These are phyloP conservation scores for Nothopassalora personata DNA, from an alignment of 2,329 filamentous ascomycete species.

Conservation along the genomic window DNA sequence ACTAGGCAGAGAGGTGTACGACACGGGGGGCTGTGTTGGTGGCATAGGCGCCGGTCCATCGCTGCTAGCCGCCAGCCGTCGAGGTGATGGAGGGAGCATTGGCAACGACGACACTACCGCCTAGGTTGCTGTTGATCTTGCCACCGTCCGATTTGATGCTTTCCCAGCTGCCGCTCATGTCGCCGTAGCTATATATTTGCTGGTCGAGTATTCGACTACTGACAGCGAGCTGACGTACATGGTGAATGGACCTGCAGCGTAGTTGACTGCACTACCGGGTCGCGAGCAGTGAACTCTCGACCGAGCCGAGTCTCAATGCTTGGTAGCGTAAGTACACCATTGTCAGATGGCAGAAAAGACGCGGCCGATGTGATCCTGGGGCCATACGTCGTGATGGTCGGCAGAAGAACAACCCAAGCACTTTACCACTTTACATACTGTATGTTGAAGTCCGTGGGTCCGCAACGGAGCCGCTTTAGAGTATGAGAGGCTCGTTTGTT, in stretches of 20 bases:
- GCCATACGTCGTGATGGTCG: too few relatives aligned
- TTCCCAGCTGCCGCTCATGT: slow-evolving; percentile 70
- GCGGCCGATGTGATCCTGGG: too few relatives aligned
- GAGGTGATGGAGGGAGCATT: slow-evolving; percentile 60
- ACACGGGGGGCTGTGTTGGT: slow-evolving; percentile 35
- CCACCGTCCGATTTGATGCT: slow-evolving; percentile 81
- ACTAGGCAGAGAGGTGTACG: slow-evolving; percentile 46
- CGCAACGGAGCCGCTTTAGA: too few relatives aligned
- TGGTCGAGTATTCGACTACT: slow-evolving; percentile 89
- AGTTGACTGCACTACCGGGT: slow-evolving; percentile 81
- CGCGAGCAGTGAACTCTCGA: too few relatives aligned
- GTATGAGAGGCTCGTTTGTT: too few relatives aligned
- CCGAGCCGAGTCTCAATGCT: too few relatives aligned
- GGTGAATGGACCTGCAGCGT: slow-evolving; percentile 72
- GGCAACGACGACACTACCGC: slow-evolving; percentile 49
- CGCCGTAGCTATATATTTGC: slow-evolving; percentile 75
- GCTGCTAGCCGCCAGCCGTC: slow-evolving; percentile 56
- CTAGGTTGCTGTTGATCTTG: slow-evolving; percentile 53
- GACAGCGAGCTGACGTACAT: slow-evolving; percentile 76
- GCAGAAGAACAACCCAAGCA: too few relatives aligned
- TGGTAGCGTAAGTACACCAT: too few relatives aligned
- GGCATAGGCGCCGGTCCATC: slow-evolving; percentile 58
- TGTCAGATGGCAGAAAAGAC: too few relatives aligned
- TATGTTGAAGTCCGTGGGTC: too few relatives aligned
- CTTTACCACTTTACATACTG: too few relatives aligned